Base-by-base conservation (phyloP, 1,284 basidiomycete genomes). In the Afroboletus lepidellus region DNA sequence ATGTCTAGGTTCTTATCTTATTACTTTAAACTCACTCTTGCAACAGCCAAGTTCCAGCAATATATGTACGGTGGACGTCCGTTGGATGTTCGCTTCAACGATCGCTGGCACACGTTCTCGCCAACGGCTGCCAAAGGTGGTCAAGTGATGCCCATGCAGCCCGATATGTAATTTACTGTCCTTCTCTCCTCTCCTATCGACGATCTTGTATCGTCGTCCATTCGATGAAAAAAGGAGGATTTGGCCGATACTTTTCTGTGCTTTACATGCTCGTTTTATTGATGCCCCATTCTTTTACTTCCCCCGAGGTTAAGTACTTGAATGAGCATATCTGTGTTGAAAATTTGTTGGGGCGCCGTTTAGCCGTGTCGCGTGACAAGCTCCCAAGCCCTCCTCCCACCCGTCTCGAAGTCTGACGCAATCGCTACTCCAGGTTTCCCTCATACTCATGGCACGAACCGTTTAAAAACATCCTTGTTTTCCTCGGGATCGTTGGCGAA, bases 31-130 rank as follows among this genome's bases (percentile, higher is more conserved):
- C 13, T 16, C 24, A 15, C 52, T 6, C 30, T 47, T n/a, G 29
- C 46, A 37, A 20, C 52, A 89, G 90, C 91, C 50, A 94, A 95
- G 71, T 95, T 94, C 79, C 88, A 90, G 69, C 83, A 87, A 36
- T 94, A 94, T 65, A 85, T 92, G 81, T 95, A 95, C 60, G 92
- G 92, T 55, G 92, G 92, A 11, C 76, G 92, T 44, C 90, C 92
- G 32, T 37, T 61, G 89, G 92, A 94, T 63, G 92, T 95, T 25
- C 85, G 90, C 59, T 95, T 90, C 81, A 94, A 94, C 69, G 90
- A 93, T 61, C 84, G 90, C 58, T 93, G 90, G 90, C 92, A 95
- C 69, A 90, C 89, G 3, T 95, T 95, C 71, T 82, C 91, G 2
- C 83, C 88, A 0, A 81, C 82, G 13, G 87, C 92, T 36, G 90